These are phyloP conservation scores for Fusarium temperatum DNA, from an alignment of 2,329 filamentous ascomycete species.

Conservation along the genomic window DNA sequence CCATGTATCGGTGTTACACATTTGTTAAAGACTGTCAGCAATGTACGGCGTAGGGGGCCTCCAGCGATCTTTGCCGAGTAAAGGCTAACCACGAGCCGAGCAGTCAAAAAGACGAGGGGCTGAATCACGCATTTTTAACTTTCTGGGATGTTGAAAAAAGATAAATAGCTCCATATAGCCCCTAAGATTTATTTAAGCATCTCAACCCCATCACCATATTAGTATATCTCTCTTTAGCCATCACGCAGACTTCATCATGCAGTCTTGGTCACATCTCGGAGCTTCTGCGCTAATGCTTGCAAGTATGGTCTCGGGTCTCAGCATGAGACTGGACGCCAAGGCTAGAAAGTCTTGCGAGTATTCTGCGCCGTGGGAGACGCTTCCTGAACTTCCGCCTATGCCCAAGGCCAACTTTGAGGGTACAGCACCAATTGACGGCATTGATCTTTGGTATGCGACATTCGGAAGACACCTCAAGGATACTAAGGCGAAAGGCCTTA, in stretches of 20 bases:
- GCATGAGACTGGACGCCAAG: not conserved
- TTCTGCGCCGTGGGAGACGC: not conserved
- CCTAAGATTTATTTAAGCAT: not conserved
- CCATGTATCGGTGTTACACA: not conserved
- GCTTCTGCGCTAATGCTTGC: not conserved
- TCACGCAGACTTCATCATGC: not conserved
- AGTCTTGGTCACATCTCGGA: not conserved
- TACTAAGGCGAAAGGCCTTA: not conserved
- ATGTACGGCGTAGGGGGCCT: not conserved
- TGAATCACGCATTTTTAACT: not conserved
- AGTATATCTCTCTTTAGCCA: rapidly evolving
- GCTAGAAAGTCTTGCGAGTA: not conserved
- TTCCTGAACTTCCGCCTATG: not conserved
- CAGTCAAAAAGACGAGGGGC: not conserved
- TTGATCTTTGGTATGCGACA: not conserved
- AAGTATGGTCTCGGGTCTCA: not conserved
- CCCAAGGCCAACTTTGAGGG: not conserved
- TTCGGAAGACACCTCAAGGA: not conserved
- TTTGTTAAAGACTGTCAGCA: not conserved
- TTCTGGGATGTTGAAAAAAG: not conserved
- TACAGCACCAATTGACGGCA: not conserved
- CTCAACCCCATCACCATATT: not conserved
- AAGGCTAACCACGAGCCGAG: not conserved
- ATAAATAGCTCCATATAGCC: not conserved
- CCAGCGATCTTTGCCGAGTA: not conserved